Percentiles rank a stretch among this genome's conserved stretches.
Conservation (phyloP, 164 flowering plant species). For the Piper longum region DNA sequence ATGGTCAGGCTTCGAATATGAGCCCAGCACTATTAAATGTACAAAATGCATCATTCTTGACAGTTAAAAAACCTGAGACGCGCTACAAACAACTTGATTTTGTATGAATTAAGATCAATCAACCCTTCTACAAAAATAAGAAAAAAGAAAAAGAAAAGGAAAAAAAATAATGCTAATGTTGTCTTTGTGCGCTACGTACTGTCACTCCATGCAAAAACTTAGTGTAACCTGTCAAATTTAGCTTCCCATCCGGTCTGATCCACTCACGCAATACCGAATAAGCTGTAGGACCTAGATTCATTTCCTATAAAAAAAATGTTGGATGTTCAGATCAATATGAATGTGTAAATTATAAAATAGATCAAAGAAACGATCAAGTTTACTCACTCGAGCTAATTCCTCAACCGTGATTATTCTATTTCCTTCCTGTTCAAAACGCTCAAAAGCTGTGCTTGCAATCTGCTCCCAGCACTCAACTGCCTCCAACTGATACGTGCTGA, state of each 20-base stretch:
- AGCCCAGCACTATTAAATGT: not conserved
- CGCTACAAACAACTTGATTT: not conserved
- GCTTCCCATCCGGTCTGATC: conserved; percentile 72
- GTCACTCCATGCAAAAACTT: conserved; percentile 92
- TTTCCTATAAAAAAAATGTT: conserved; percentile 41
- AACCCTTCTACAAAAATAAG: conserved; percentile 1
- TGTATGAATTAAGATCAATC: not conserved
- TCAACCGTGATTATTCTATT: conserved; percentile 56
- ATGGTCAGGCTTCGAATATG: not conserved
- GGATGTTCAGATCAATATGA: not conserved
- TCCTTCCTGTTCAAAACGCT: conserved; percentile 73
- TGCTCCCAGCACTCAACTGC: conserved; percentile 81
- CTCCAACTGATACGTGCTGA: conserved; percentile 74
- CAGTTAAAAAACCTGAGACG: not conserved
- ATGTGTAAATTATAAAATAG: not conserved
- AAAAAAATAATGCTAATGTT: conserved; percentile 26
- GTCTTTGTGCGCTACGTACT: conserved; percentile 43
- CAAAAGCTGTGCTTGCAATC: conserved; percentile 56
- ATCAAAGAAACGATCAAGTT: not conserved
- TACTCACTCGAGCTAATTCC: conserved; percentile 65
- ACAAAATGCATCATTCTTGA: not conserved
- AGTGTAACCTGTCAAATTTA: conserved; percentile 72
- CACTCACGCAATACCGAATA: conserved; percentile 57
- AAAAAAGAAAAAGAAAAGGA: too few relatives aligned
- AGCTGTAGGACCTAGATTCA: conserved; percentile 61